Base-by-base conservation (phyloP, 2,329 filamentous ascomycete genomes). In the Lasiodiplodia sp. region DNA sequence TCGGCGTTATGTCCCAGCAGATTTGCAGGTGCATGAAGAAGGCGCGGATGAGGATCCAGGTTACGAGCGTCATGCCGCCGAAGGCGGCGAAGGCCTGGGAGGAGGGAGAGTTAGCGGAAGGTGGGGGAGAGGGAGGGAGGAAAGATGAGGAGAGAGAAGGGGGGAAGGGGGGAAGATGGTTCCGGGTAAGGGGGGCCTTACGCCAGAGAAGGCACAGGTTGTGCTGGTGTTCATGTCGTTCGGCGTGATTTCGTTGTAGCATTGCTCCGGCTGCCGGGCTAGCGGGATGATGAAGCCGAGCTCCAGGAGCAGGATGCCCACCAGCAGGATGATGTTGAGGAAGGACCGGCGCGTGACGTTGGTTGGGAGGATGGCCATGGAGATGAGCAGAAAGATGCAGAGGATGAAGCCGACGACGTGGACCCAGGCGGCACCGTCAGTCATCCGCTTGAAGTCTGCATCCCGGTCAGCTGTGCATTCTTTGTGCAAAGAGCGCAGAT, bases 1-100 rank as follows among this genome's bases (percentile, higher is more conserved):
- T 96, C 2, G 97, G 92, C 7, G 95, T 89, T 44, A 96, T 86
- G 79, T 98, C 94, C 96, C 96, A 99, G 84, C 94, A 97, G 72
- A 99, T 97, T 79, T 98, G 96, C 28, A 99, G 88, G 80, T 99
- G 96, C 74, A 99, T 90, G 5, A 94, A 97, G 44, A 98, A 82
- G 0, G 95, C 92, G 71, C 96, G 89, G 70, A 97, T 86, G 78
- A 97, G 97, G 71, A 94, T 52, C 60, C 60, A 64, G 47, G 60
- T 52, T 6, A 64, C 60, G 31, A 64, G 60, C 31, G 47, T 64
- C 60, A 64, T 64, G 47, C 60, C 60, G 44, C 60, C 60, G 60
- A 64, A 64, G 25, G 60, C 60, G 7, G 60, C 60, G 74, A 63
- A 77, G 74, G 44, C 77, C 75, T 74, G 49, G 16, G 49, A 2